These are phyloP conservation scores for Fagopyrum homotropicum DNA, from an alignment of 148 eudicot species.

Conservation along the genomic window DNA sequence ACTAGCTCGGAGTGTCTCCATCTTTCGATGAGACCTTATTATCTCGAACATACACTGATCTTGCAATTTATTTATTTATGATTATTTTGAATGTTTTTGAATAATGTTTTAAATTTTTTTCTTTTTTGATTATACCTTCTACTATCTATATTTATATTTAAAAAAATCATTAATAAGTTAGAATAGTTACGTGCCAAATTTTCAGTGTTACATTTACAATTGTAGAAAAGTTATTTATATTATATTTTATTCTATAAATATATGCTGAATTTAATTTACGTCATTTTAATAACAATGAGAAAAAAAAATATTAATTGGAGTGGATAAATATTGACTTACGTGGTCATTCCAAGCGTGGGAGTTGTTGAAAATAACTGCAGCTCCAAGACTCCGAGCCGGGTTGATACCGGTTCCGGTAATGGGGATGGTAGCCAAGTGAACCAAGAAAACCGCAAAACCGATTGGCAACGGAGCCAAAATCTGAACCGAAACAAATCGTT, in stretches of 20 bases:
- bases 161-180: background rate
- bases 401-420: constrained; percentile 62
- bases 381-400: constrained; percentile 66
- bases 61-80: no score
- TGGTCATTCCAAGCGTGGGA: constrained; percentile 54
- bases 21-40: no score
- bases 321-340: constrained; percentile 25
- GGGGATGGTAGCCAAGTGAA: constrained; percentile 73
- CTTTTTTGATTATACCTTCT: no score
- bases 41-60: no score
- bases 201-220: background rate
- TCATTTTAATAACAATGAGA: background rate
- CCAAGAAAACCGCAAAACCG: constrained; percentile 66
- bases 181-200: background rate
- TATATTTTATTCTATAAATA: no score
- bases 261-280: background rate
- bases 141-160: no score
- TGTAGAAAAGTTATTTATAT: background rate
- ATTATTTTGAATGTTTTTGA: no score
- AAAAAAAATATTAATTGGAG: background rate
- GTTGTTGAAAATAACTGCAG: constrained; percentile 60
- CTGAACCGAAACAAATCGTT: constrained; percentile 15
- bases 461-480: constrained; percentile 69
- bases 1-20: no score
- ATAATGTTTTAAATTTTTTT: no score